Base-by-base conservation (phyloP, 495 filamentous ascomycete species). In the Hypoxylon intermedium region DNA sequence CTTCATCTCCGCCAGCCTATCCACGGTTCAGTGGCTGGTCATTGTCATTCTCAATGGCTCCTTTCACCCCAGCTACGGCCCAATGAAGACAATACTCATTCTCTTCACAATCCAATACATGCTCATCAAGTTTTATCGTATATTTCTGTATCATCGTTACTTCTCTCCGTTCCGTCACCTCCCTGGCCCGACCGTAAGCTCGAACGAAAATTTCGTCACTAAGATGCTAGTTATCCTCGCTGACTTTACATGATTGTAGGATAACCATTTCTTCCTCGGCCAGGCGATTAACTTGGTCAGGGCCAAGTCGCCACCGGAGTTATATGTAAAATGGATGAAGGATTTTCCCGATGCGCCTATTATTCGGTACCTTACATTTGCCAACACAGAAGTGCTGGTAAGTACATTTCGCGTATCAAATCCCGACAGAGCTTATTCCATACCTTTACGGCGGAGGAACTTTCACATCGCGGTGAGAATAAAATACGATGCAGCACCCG, bases 361-460 rank as follows among this genome's bases (percentile, higher is more conserved):
- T 31, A 63, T 74, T 33, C 60, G 72, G 0, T 65, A 68, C 53
- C 43, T 71, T 5, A 53, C 42, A n/a, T 38, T 67, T 12, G 67
- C 52, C 2, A 71, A 72, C 50, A 42, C 21, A 1, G 72, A 74
- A 42, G 53, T 58, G 16, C 53, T 73, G n/a, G 41, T 73, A 24
- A 49, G 46, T 49, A 21, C 2, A 13, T 0, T 41, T 19, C 20
- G 1, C 6, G 12, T 9, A 7, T 15, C 9, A 18, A 23, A 24
- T 5, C 13, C 18, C 12, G 5, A 5, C 28, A 26, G 24, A 26
- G 24, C 24, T 26, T 26, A 7, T 28, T 33, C 15, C 36, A 20
- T 12, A 52, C 15, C 36, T 31, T 47, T 31, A 44, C 33, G 1
- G 3, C 12, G 12, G n/a, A 19, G 36, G 15, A 16, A 1, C 36